Conservation (phyloP, 768 basidiomycete genomes). For the Russula sp. region DNA sequence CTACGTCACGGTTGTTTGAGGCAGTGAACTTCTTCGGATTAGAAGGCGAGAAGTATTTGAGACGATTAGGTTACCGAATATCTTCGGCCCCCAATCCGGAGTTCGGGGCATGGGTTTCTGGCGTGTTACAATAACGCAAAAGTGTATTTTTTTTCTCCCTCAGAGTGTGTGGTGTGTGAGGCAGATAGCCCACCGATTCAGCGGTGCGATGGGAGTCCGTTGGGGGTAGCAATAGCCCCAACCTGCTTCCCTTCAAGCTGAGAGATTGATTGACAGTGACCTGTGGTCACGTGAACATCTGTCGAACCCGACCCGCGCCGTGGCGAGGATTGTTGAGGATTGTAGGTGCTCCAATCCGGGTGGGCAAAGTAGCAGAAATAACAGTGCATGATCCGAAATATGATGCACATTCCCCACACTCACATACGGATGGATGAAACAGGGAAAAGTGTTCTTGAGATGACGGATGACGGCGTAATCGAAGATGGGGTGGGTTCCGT, state of each 20-base stretch:
- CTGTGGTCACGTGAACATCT: too few species aligned
- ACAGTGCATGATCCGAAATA: neutral
- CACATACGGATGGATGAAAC: neutral
- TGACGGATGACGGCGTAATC: neutral
- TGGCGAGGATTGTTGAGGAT: too few species aligned
- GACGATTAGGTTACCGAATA: neutral
- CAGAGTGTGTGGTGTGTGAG: neutral
- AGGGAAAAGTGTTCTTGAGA: neutral
- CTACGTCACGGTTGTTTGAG: neutral
- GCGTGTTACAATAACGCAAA: neutral
- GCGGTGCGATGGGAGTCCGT: neutral
- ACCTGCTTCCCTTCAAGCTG: neutral
- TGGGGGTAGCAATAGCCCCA: neutral
- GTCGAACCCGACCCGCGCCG: too few species aligned
- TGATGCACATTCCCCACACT: neutral
- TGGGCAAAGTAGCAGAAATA: neutral
- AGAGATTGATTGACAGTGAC: neutral
- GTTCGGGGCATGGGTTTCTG: neutral
- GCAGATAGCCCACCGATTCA: neutral
- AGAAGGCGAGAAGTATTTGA: neutral
- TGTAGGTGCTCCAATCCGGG: neutral
- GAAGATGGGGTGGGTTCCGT: neutral
- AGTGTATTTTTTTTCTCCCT: neutral
- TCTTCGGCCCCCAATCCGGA: neutral
- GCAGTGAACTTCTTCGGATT: neutral